Percentiles rank a stretch among this genome's conserved stretches.
Conservation (phyloP, 768 basidiomycete species). For the Agrocybe praecox region DNA sequence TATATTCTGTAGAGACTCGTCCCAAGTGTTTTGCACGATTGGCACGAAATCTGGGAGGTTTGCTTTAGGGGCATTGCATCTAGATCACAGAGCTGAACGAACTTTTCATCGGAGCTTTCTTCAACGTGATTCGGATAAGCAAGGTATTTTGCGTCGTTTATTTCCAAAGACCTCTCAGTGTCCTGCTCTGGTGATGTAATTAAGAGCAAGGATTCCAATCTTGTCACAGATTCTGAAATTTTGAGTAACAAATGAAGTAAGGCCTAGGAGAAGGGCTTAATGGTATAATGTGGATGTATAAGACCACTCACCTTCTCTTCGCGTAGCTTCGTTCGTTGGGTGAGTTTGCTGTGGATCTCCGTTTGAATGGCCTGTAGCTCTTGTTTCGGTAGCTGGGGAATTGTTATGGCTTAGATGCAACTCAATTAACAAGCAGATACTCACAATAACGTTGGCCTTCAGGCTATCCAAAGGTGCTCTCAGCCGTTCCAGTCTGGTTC, state of each 20-base stretch:
- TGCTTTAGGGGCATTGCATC: slow-evolving; percentile 1
- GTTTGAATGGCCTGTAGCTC: slow-evolving; percentile 70
- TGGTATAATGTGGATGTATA: background rate
- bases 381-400: slow-evolving; percentile 55
- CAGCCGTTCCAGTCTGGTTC: slow-evolving; percentile 66
- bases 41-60: slow-evolving; percentile 48
- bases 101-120: slow-evolving; percentile 49
- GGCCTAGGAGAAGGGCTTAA: slow-evolving; percentile 46
- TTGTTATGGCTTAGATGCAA: background rate
- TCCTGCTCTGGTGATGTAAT: slow-evolving; percentile 59
- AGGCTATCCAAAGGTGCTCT: slow-evolving; percentile 68
- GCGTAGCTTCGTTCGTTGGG: slow-evolving; percentile 71
- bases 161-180: slow-evolving; percentile 33
- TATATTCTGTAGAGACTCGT: slow-evolving; percentile 89
- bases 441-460: slow-evolving; percentile 67
- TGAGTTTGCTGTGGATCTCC: slow-evolving; percentile 78
- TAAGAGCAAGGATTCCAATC: slow-evolving; percentile 84
- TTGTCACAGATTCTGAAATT: slow-evolving; percentile 87
- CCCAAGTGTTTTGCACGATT: slow-evolving; percentile 79
- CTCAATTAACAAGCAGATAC: slow-evolving; percentile 24
- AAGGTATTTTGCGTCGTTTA: slow-evolving; percentile 35
- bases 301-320: slow-evolving; percentile 74
- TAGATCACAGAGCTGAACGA: slow-evolving; percentile 10
- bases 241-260: slow-evolving; percentile 86
- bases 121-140: slow-evolving; percentile 26